Base-by-base conservation (phyloP, 1,284 basidiomycete species). In the Apiotrichum akiyoshidainum region DNA sequence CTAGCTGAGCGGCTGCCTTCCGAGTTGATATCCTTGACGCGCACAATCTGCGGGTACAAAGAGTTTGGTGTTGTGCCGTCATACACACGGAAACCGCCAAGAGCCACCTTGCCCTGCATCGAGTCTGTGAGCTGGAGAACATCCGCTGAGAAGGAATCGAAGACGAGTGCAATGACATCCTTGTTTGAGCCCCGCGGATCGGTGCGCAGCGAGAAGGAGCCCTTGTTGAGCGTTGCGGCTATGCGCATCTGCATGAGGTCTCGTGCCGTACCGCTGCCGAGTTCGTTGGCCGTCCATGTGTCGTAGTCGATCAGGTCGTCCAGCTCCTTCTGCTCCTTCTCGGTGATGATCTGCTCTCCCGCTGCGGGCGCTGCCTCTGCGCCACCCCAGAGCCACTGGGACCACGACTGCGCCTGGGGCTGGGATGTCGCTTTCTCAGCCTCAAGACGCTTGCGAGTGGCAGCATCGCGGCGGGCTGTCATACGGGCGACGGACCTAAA, bases 231-330 rank as follows among this genome's bases (percentile, higher is more conserved):
- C 61, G 87, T 87, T 26, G 92, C 87, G 42, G 83, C 82, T 45
- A 95, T 82, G 34, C 87, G 85, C 52, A 88, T 78, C 72, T 91
- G 89, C 68, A 98, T 83, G 12, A 91, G 88, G 67, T 98, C 92
- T 53, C 84, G 83, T 1, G 92, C 88, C 1, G 85, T 80, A 68
- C 89, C 83, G n/a, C 73, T 68, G 6, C 74, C 65, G 0, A 85
- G 81, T 53, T 86, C 83, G 5, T 83, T 82, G 7, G 90, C 81
- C 1, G 88, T 86, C 14, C 85, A 79, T 72, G 90, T 89, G 73
- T 98, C 91, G 75, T 92, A 98, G 74, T 99, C 94, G 59, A 99
- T 87, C 17, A 91, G 86, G 68, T 92, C 89, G 78, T 97, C 97
- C 31, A 99, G 83, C 78, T 99, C 86, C 72, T 89, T 89, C 54